Base-by-base conservation (phyloP, 257 asterid species). In the Hygrophila difformis region DNA sequence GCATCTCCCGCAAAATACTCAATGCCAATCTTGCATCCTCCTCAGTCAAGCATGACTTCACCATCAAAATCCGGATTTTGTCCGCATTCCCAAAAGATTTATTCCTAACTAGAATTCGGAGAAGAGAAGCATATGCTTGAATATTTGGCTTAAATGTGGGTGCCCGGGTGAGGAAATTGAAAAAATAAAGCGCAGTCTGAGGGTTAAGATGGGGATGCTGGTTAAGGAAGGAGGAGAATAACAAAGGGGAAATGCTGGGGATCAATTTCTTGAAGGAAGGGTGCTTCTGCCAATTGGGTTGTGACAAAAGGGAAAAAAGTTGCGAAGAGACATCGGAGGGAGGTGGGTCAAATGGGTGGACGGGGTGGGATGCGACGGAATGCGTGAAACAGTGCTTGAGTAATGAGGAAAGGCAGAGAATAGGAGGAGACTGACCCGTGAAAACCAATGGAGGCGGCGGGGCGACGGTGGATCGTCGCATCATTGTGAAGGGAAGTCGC, bases 201-300 rank as follows among this genome's bases (percentile, higher is more conserved):
- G 88, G 83, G 37, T 66, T 72, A 44, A 84, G 81, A 66, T 65
- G 60, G 12, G 88, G 93, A 52, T 70, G 53, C 9, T 68, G 71
- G 12, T 75, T 39, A 51, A 77, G 65, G 51, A 80, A 72, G 15
- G 70, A 41, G 15, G 83, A 65, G 51, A 83, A 56, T n/a, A 65
- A 63, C 12, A 72, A 65, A 29, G 88, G 69, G 38, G 85, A 69
- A 39, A 84, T 47, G 10, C 53, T 18, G 16, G 85, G 85, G 46
- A 84, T 58, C 18, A 84, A 74, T 24, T 58, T 63, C 47, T 52
- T 65, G 47, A 82, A 51, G 5, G 79, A 74, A 10, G 84, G 76
- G 46, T 63, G 72, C n/a, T 70, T 80, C 49, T 77, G 84, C 87
- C 87, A 79, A 65, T 76, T 72, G 24, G 82, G 80, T 2, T 51